Evolutionary conservation across 2,329 filamentous ascomycete genomes (phyloP), one percentile per base, ranked within the genome.

Genomic region (Fusarium sacchari): DNA sequence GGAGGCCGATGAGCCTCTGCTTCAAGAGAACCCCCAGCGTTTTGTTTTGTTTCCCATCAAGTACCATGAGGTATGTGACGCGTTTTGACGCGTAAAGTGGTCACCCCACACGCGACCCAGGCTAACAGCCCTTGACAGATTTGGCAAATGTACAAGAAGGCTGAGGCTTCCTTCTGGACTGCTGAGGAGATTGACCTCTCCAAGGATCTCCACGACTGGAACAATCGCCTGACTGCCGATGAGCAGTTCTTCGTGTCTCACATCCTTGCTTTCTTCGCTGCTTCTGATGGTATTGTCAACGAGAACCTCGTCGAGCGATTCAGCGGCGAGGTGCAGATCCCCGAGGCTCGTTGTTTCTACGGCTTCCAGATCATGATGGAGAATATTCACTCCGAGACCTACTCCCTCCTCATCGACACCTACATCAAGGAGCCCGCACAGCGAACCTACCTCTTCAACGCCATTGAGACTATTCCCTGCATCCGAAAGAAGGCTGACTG

Each of bases 301-400:
- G 96, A 99, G 90, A 99, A 99, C 88, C 89, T 99, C 30, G 92
- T 99, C 69, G 95, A 98, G 90, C 94, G 96, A 73, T 99, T 99
- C 91, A 97, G 94, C 80, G 92, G 90, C 75, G 96, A 99, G 86
- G 96, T 99, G 36, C 96, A 99, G 86, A 92, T 98, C 67, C 96
- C 96, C 17, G 96, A 99, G 86, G 96, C 96, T 74, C 95, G 96
- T 80, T 99, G 96, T 91, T 99, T 99, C 90, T 99, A 99, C 84
- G 96, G 96, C 75, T 99, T 99, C 90, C 96, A 99, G 88, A 98
- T 98, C 88, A 99, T 99, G 96, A 98, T 99, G 94, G 96, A 99
- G 89, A 99, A 99, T 87, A 97, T 99, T 80, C 96, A 99, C 90
- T 98, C 96, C 22, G 96, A 99, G 88, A 99, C 96, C 61, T 99